Base-by-base conservation (phyloP, 1,284 basidiomycete genomes). In the Marasmius sp. region DNA sequence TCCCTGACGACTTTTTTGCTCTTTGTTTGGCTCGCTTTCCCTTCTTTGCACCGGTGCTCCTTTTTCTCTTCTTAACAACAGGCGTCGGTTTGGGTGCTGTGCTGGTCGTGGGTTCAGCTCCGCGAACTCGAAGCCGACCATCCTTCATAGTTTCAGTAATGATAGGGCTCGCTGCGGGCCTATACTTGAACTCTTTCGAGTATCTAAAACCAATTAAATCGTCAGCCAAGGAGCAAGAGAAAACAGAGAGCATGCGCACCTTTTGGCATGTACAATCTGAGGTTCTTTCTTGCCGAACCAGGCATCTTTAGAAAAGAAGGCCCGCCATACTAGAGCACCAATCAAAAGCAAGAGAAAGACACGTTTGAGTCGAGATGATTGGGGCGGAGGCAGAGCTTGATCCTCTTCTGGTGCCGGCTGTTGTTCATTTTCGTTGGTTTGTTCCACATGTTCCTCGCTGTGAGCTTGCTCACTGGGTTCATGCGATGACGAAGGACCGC, bases 81-180 rank as follows among this genome's bases (percentile, higher is more conserved):
- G 55, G 55, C 4, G 60, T 67, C 22, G 70, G 64, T 14, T 62
- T 69, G 0, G 73, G 66, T 0, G 66, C 70, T 8, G 75, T 67
- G 0, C 64, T 64, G 1, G 72, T 69, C 0, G 78, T 75, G 6
- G 84, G 82, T 16, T 71, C 70, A 3, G 84, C 86, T 9, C 88
- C 87, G 37, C 85, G 76, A 55, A 90, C 68, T 18, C 81, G 76
- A 20, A 80, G 72, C 18, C 82, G 78, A 0, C 87, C 87, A 67
- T n/a, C 86, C 65, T 81, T 82, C 60, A 89, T 69, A 8, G 73
- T 79, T 69, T 89, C 86, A 0, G 86, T 88, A 62, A 89, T 77
- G 52, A 89, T 75, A n/a, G 87, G 87, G 63, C 83, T 86, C 11
- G 87, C 87, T 18, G 87, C 87, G 1, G 88, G 88, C 61, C 88